phyloP scores from a whole-genome alignment of 225 moss, liverwort and hornwort genomes.

The Pleurozium schreberi region DNA sequence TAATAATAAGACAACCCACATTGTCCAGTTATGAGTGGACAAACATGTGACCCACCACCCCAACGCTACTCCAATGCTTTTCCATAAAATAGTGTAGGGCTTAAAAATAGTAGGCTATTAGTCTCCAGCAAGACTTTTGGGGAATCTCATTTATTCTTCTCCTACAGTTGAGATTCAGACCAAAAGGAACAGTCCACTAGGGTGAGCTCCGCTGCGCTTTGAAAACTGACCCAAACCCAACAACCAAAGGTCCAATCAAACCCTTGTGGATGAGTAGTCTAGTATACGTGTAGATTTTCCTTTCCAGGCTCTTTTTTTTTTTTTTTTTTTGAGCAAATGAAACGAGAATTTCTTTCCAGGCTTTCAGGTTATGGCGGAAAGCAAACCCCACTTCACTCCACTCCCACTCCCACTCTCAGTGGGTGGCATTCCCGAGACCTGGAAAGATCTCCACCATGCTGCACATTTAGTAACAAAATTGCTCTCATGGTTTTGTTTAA shows the following conservation, averaged over 20 bases:
- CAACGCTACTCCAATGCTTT: neutral
- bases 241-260: neutral
- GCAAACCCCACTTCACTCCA: neutral
- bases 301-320: too few relatives aligned
- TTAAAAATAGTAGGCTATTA: too few relatives aligned
- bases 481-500: too few relatives aligned
- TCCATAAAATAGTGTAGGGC: too few relatives aligned
- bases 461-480: neutral
- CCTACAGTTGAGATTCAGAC: neutral
- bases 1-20: neutral
- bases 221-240: too few relatives aligned
- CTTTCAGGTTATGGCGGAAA: neutral
- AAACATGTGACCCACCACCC: neutral
- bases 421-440: neutral
- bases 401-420: neutral
- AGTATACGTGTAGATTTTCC: neutral
- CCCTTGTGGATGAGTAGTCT: neutral
- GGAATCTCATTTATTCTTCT: neutral
- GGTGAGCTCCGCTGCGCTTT: neutral
- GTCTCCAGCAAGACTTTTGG: neutral
- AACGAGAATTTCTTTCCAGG: too few relatives aligned
- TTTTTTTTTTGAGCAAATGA: too few relatives aligned
- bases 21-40: neutral
- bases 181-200: neutral
- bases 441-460: neutral